A percentile compares a stretch with the other conserved stretches of the same genome.
phyloP scores from a whole-genome alignment of 1,284 basidiomycete genomes.

The Mycena citricolor region DNA sequence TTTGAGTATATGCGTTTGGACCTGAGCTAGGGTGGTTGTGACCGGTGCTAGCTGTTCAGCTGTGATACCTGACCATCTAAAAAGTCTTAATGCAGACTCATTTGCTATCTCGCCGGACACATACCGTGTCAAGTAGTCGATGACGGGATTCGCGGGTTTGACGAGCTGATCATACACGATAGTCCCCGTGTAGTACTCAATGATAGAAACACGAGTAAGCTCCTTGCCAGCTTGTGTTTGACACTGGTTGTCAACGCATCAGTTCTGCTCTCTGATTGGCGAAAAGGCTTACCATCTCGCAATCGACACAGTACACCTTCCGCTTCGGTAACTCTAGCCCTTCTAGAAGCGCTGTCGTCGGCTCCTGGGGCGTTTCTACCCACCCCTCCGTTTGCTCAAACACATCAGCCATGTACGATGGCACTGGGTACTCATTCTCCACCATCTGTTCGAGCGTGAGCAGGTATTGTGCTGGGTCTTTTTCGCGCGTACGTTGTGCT shows the following conservation, averaged over 20 bases:
- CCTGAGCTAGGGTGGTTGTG: slow-evolving; percentile 73
- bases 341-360: slow-evolving; percentile 30
- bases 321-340: slow-evolving; percentile 30
- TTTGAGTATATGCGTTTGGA: slow-evolving; percentile 68
- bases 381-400: slow-evolving; percentile 63
- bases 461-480: slow-evolving; percentile 69
- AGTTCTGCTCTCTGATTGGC: background rate
- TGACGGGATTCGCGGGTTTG: slow-evolving; percentile 77
- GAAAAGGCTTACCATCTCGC: slow-evolving; percentile 78
- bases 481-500: slow-evolving; percentile 62
- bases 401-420: slow-evolving; percentile 73
- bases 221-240: slow-evolving; percentile 86
- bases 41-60: slow-evolving; percentile 63
- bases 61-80: slow-evolving; percentile 89
- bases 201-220: slow-evolving; percentile 79
- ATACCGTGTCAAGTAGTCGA: slow-evolving; percentile 86
- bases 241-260: slow-evolving; percentile 53
- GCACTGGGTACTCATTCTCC: slow-evolving; percentile 86
- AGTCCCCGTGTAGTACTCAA: slow-evolving; percentile 70
- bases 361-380: slow-evolving; percentile 72
- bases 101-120: slow-evolving; percentile 15
- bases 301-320: slow-evolving; percentile 76
- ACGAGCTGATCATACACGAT: slow-evolving; percentile 86
- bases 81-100: background rate
- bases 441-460: slow-evolving; percentile 83